Evolutionary conservation across 495 filamentous ascomycete genomes (phyloP).

Genomic region (Physcia stellaris): DNA sequence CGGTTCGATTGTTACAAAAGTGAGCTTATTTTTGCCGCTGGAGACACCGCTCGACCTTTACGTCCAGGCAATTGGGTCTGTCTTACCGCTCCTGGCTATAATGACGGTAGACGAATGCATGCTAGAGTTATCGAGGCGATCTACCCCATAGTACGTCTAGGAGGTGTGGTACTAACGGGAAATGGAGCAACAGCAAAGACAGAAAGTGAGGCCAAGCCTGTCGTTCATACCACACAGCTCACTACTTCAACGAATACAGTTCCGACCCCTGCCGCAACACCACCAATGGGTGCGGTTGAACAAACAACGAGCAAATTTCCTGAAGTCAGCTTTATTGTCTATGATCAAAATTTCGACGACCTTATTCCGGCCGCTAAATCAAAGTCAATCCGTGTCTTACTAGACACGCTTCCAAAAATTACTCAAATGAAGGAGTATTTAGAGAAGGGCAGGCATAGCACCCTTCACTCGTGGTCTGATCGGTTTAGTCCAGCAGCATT

Average conservation of each 20-base stretch:
- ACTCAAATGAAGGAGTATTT: slow-evolving; percentile 49
- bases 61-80: slow-evolving; percentile 46
- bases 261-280: slow-evolving; percentile 9
- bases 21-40: slow-evolving; percentile 28
- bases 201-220: not conserved
- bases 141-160: slow-evolving; percentile 20
- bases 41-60: slow-evolving; percentile 21
- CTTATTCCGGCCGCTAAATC: slow-evolving; percentile 35
- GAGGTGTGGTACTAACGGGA: not conserved
- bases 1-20: slow-evolving; percentile 17
- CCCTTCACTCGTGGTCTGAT: slow-evolving; percentile 45
- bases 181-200: too few relatives aligned
- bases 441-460: slow-evolving; percentile 19
- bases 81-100: slow-evolving; percentile 15
- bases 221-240: not conserved
- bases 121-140: slow-evolving; percentile 27
- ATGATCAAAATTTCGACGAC: slow-evolving; percentile 43
- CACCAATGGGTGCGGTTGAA: slow-evolving; percentile 3
- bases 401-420: slow-evolving; percentile 58
- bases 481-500: slow-evolving; percentile 53
- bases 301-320: slow-evolving; percentile 7
- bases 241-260: not conserved
- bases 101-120: slow-evolving; percentile 22
- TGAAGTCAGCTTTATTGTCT: slow-evolving; percentile 26
- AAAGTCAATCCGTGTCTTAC: slow-evolving; percentile 38